A percentile compares a stretch with the other conserved stretches of the same genome.
These are phyloP conservation scores for Verticillium nubilum DNA, from an alignment of 2,329 filamentous ascomycete species.

Conservation along the genomic window DNA sequence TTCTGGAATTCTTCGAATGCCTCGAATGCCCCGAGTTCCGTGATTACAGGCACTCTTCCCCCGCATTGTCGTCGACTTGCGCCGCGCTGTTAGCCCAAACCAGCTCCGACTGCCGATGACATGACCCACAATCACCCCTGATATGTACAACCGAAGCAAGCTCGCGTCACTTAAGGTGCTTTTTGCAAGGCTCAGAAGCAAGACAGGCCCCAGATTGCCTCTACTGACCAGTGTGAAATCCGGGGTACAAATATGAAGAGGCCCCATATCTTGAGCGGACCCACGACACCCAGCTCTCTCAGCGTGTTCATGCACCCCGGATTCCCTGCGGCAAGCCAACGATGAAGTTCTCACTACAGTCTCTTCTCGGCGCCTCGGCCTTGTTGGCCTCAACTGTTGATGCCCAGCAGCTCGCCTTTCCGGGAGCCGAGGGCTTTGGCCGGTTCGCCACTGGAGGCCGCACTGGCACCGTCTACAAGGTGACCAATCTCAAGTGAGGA, in stretches of 20 bases:
- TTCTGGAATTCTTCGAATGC: not conserved
- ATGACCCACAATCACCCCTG: not conserved
- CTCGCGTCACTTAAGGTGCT: not conserved
- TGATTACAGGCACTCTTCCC: not conserved
- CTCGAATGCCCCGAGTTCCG: not conserved
- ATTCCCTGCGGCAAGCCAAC: not conserved
- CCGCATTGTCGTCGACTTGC: not conserved
- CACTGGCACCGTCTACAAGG: conserved; percentile 39
- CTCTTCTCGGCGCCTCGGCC: not conserved
- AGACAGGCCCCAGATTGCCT: not conserved
- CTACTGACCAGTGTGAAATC: not conserved
- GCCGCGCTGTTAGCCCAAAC: not conserved
- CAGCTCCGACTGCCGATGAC: not conserved
- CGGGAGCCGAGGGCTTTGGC: conserved; percentile 45
- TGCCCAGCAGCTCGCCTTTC: conserved; percentile 31
- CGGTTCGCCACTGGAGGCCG: conserved; percentile 39
- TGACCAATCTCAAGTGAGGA: conserved; percentile 36
- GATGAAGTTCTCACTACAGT: not conserved
- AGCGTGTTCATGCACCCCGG: not conserved
- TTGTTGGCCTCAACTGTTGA: not conserved
- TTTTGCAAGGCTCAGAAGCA: not conserved
- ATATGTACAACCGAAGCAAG: not conserved
- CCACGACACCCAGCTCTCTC: not conserved
- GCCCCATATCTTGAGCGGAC: not conserved
- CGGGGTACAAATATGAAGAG: not conserved